These are phyloP conservation scores for Colletotrichum phormii DNA, from an alignment of 2,329 filamentous ascomycete genomes.

Conservation along the genomic window DNA sequence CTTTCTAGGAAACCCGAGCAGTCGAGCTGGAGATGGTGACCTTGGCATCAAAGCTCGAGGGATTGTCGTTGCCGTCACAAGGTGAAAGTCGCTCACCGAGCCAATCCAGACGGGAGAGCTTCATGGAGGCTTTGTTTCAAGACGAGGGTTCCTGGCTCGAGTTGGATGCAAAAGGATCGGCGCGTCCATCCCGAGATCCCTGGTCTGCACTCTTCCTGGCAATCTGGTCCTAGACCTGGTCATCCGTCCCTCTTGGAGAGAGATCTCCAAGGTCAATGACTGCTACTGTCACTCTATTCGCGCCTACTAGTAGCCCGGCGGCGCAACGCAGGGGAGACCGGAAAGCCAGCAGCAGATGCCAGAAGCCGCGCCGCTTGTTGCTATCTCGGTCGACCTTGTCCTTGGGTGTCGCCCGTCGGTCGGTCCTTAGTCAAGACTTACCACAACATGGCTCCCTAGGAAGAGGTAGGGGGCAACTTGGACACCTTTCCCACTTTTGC, in stretches of 20 bases:
- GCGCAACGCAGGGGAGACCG: not conserved
- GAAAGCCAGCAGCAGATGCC: not conserved
- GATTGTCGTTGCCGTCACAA: slow-evolving; percentile 10
- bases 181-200: slow-evolving; percentile 31
- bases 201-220: not conserved
- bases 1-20: slow-evolving; percentile 13
- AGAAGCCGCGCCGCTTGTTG: not conserved
- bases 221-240: not conserved
- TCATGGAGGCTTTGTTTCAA: slow-evolving; percentile 12
- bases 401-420: not conserved
- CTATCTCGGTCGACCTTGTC: not conserved
- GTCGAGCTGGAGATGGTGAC: slow-evolving; percentile 8
- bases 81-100: slow-evolving; percentile 27
- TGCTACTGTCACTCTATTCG: not conserved
- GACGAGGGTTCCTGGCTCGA: slow-evolving; percentile 33
- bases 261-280: not conserved
- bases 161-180: slow-evolving; percentile 29
- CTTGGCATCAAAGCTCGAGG: not conserved
- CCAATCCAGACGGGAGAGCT: slow-evolving; percentile 11
- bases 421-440: slow-evolving; percentile 16
- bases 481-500: slow-evolving; percentile 24
- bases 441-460: slow-evolving; percentile 22
- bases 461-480: slow-evolving; percentile 31
- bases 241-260: not conserved
- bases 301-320: not conserved